A percentile compares a stretch with the other conserved stretches of the same genome.
Evolutionary conservation across 768 basidiomycete species (phyloP).

Genomic region (Naganishia vaughanmartiniae): DNA sequence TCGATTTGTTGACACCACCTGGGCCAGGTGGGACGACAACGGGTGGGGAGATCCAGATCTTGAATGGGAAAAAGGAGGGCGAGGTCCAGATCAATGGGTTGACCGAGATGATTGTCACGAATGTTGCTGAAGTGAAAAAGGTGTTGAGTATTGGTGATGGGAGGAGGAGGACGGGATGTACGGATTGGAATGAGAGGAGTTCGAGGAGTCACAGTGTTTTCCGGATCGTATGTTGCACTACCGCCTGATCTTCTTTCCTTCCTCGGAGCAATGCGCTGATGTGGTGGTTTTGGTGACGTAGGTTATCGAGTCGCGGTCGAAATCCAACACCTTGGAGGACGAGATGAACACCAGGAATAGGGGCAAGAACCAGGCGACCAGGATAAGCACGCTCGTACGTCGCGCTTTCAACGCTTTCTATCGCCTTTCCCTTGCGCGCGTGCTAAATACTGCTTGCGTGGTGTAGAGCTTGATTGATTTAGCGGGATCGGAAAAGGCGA

Average conservation of each 20-base stretch:
- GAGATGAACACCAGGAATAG: conserved; percentile 55
- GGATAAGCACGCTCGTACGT: conserved; percentile 45
- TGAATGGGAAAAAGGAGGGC: conserved; percentile 56
- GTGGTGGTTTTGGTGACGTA: conserved; percentile 7
- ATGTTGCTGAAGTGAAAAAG: conserved; percentile 77
- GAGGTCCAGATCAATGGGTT: conserved; percentile 60
- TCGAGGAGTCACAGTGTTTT: conserved; percentile 94
- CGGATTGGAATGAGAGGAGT: conserved; percentile 98
- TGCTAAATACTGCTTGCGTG: background rate
- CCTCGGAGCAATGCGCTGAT: background rate
- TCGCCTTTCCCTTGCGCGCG: conserved; percentile 25
- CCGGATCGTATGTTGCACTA: conserved; percentile 62
- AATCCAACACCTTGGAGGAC: conserved; percentile 41
- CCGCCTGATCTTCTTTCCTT: no score
- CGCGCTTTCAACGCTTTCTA: background rate
- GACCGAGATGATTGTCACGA: conserved; percentile 93
- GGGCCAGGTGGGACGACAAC: conserved; percentile 52
- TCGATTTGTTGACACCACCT: conserved; percentile 65
- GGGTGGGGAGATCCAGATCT: conserved; percentile 58
- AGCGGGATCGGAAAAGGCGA: conserved; percentile 94
- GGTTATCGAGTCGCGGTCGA: conserved; percentile 72
- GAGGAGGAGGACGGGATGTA: conserved; percentile 83
- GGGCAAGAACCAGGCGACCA: conserved; percentile 40
- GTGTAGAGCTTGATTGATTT: conserved; percentile 84
- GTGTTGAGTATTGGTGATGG: conserved; percentile 82